Percentiles rank a stretch among this genome's conserved stretches.
These are phyloP conservation scores for Phyllosticta paracitricarpa DNA, from an alignment of 2,329 filamentous ascomycete species.

Conservation along the genomic window DNA sequence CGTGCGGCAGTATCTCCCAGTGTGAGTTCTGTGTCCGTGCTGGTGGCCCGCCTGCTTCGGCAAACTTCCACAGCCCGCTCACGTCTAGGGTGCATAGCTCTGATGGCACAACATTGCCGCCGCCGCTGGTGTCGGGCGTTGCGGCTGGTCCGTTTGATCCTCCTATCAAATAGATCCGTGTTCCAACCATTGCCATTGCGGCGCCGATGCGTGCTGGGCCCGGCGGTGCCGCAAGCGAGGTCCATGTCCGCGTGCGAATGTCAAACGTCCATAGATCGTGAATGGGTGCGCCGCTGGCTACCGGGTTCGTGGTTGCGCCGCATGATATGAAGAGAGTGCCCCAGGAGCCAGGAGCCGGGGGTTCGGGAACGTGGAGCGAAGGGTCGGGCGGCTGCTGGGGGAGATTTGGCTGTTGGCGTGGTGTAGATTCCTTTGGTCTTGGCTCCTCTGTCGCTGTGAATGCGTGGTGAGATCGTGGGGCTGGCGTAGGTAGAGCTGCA, in stretches of 20 bases:
- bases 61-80: constrained; percentile 24
- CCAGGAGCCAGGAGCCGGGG: constrained; percentile 30
- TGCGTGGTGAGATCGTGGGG: constrained; percentile 27
- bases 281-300: constrained; percentile 15
- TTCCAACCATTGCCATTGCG: constrained; percentile 35
- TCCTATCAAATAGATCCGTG: constrained; percentile 39
- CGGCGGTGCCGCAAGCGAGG: constrained; percentile 37
- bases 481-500: constrained; percentile 13
- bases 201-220: constrained; percentile 26
- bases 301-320: constrained; percentile 24
- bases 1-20: constrained; percentile 24
- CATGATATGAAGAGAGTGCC: constrained; percentile 44
- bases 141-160: constrained; percentile 21
- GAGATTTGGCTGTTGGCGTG: constrained; percentile 2
- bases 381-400: constrained; percentile 34
- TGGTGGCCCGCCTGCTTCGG: constrained; percentile 25
- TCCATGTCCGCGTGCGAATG: constrained; percentile 40
- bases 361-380: constrained; percentile 31
- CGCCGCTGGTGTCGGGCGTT: constrained; percentile 14
- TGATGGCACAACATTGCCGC: constrained; percentile 13
- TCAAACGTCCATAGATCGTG: constrained; percentile 45
- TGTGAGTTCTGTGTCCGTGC: constrained; percentile 18
- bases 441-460: constrained; percentile 31
- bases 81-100: constrained; percentile 19
- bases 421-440: constrained; percentile 19